Evolutionary conservation across 2,329 filamentous ascomycete genomes (phyloP), one percentile per base, ranked within the genome.

Genomic region (Exophiala xenobiotica): DNA sequence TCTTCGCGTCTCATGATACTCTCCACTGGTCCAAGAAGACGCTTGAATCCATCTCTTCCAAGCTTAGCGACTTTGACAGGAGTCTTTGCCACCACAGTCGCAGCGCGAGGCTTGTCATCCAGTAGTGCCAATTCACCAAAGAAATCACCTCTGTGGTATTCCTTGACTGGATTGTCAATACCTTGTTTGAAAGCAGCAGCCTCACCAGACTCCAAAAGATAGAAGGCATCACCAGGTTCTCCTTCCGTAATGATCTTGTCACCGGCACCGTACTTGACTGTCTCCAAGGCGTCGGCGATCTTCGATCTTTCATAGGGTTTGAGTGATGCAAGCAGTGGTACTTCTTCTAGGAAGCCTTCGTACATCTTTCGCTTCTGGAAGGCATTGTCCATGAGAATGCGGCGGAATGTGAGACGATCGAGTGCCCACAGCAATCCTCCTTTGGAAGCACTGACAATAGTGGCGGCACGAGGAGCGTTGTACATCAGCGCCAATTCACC

Each of bases 401-500:
- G 88, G 63, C 93, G 90, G 79, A 99, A 99, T 7, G 93, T 99
- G 57, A 96, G 80, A 46, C 93, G 89, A 68, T 99, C 93, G 44
- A 99, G 78, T 16, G 90, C 90, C 93, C 93, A 99, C 7, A 99
- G 79, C 3, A 87, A 91, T 65, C 87, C 91, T 26, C 80, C 75
- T 2, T 85, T 69, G 64, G 95, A 88, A 9, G 86, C 84, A 23
- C 89, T 95, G 55, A 95, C 81, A 54, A 99, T 89, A 0, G 93
- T 97, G 3, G 93, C 93, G 35, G 93, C 93, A 65, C 93, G 89
- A 20, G 93, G 93, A 18, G 93, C 90, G 65, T 97, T 96, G 76
- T 99, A 97, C 93, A 99, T 97, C 64, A 99, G 78, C 9, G 93
- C 93, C 50, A 99, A 79, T 74, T 99, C 93, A 63, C 93, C 93